Evolutionary conservation across 768 basidiomycete genomes (phyloP).

Genomic region (Boletus barrowsii): DNA sequence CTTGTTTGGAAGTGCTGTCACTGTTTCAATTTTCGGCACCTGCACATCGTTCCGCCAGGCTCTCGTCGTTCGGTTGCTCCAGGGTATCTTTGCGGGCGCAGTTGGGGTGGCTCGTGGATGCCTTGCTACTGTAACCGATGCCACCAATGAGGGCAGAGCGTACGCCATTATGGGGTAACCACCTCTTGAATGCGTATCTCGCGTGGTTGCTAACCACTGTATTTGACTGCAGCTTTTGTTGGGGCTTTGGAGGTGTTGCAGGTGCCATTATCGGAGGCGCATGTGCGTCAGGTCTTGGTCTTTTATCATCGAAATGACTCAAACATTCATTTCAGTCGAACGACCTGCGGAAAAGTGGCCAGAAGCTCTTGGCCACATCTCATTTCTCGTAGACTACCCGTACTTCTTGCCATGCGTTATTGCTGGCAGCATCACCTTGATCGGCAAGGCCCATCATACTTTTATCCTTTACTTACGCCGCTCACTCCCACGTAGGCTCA

Average conservation of each 20-base stretch:
- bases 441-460: conserved; percentile 42
- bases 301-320: neutral
- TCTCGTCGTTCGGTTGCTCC: conserved; percentile 79
- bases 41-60: conserved; percentile 75
- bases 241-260: conserved; percentile 95
- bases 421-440: conserved; percentile 72
- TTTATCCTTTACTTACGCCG: neutral
- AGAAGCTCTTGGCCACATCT: conserved; percentile 56
- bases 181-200: conserved; percentile 1
- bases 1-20: conserved; percentile 79
- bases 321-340: conserved; percentile 54
- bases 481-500: conserved; percentile 53
- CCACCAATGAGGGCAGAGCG: conserved; percentile 89
- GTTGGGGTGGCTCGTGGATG: conserved; percentile 93
- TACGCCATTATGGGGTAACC: conserved; percentile 85
- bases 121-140: conserved; percentile 83
- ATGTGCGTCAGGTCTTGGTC: conserved; percentile 46
- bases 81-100: conserved; percentile 90
- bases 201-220: neutral
- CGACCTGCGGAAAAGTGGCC: conserved; percentile 88
- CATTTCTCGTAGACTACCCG: conserved; percentile 76
- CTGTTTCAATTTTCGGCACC: conserved; percentile 77
- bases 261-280: conserved; percentile 84
- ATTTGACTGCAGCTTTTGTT: conserved; percentile 63
- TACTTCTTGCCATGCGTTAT: conserved; percentile 86